Evolutionary conservation across 2,329 filamentous ascomycete genomes (phyloP).

Genomic region (Aspergillus floridensis): DNA sequence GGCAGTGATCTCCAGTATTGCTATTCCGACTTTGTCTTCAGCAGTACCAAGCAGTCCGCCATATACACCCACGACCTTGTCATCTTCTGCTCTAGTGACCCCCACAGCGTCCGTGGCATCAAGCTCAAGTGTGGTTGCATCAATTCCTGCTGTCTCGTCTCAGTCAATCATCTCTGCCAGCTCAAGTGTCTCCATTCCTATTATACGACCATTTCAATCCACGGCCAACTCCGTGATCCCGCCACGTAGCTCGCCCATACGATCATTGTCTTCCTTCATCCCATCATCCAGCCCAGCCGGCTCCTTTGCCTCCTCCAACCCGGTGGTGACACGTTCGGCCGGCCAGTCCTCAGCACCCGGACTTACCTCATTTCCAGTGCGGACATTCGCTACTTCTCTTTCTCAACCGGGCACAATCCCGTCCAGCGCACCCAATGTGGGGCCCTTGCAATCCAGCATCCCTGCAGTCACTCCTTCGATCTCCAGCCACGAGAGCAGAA

Average conservation of each 20-base stretch:
- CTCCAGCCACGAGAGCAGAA: not conserved
- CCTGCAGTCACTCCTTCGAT: not conserved
- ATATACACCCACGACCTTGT: too few relatives aligned
- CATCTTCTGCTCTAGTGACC: too few relatives aligned
- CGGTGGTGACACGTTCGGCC: not conserved
- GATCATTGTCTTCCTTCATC: too few relatives aligned
- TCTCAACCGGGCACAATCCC: not conserved
- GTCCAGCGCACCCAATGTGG: not conserved
- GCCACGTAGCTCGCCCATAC: too few relatives aligned
- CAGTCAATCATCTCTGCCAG: not conserved
- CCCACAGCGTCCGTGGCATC: too few relatives aligned
- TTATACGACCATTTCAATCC: too few relatives aligned
- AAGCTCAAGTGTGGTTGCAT: too few relatives aligned
- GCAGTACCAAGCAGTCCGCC: too few relatives aligned
- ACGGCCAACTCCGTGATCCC: too few relatives aligned
- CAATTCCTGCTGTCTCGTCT: not conserved
- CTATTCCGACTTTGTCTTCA: rapidly evolving
- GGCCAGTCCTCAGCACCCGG: not conserved
- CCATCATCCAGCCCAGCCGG: not conserved
- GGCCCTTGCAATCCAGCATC: too few relatives aligned
- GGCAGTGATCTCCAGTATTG: too few relatives aligned
- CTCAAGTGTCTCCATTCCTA: not conserved
- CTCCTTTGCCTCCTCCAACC: not conserved
- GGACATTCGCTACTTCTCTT: not conserved
- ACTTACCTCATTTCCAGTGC: not conserved